Percentiles rank a stretch among this genome's conserved stretches.
Conservation (phyloP, 176 grass and related monocot species). For the Musa schizocarpa region DNA sequence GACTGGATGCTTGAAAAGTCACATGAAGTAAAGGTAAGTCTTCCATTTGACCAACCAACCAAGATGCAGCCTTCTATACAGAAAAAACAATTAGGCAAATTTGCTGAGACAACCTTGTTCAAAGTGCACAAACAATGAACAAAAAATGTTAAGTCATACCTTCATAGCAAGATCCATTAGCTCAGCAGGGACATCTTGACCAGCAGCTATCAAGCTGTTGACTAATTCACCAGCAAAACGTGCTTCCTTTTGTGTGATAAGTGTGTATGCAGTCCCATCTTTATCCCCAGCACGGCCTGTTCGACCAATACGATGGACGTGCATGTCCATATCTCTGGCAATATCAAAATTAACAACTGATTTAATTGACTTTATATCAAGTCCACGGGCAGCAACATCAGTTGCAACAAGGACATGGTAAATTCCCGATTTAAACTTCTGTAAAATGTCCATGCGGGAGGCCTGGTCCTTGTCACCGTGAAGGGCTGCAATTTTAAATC, state of each 20-base stretch:
- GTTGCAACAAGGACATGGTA: conserved; percentile 96
- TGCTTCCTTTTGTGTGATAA: conserved; percentile 82
- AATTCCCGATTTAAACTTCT: conserved; percentile 86
- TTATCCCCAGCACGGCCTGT: conserved; percentile 96
- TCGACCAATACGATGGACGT: conserved; percentile 92
- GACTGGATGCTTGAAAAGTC: background rate
- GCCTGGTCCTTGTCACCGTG: conserved; percentile 99
- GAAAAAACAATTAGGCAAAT: background rate
- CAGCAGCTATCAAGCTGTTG: conserved; percentile 79
- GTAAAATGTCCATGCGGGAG: conserved; percentile 80
- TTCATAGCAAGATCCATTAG: conserved; percentile 98
- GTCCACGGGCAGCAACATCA: conserved; percentile 94
- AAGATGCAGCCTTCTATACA: background rate
- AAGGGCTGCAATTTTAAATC: conserved; percentile 81
- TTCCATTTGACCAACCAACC: background rate
- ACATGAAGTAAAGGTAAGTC: background rate
- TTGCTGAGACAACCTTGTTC: background rate
- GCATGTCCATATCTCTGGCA: conserved; percentile 98
- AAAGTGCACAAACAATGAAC: background rate
- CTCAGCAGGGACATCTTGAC: conserved; percentile 69
- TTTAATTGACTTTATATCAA: conserved; percentile 99
- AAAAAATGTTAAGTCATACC: conserved; percentile 24
- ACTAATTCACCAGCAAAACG: conserved; percentile 91
- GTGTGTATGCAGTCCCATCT: conserved; percentile 87
- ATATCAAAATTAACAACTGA: conserved; percentile 97